These are phyloP conservation scores for Silybum marianum DNA, from an alignment of 129 eudicot species.

Conservation along the genomic window DNA sequence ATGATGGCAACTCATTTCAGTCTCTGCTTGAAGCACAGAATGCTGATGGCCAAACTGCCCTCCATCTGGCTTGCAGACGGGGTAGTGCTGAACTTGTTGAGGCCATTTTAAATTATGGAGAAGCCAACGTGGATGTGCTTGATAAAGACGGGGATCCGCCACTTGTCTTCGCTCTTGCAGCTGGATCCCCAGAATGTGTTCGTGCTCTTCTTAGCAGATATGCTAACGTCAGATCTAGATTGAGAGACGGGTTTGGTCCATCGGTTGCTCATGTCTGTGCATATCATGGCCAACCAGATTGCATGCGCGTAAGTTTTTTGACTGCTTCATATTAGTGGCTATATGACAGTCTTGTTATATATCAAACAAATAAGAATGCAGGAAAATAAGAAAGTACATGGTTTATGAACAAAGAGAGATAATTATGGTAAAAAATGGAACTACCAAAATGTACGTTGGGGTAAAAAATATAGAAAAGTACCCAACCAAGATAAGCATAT, in stretches of 20 bases:
- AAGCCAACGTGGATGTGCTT: slow-evolving; percentile 88
- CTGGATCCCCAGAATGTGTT: slow-evolving; percentile 99
- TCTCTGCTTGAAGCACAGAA: slow-evolving; percentile 89
- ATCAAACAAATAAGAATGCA: not conserved
- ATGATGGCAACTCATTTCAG: slow-evolving; percentile 43
- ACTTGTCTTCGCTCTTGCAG: slow-evolving; percentile 95
- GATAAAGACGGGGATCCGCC: slow-evolving; percentile 99
- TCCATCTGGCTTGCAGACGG: slow-evolving; percentile 96
- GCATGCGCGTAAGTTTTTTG: slow-evolving; percentile 85
- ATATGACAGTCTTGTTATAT: not conserved
- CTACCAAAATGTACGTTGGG: not conserved
- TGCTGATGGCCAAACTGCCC: slow-evolving; percentile 96
- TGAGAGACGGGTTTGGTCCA: slow-evolving; percentile 96
- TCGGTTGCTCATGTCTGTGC: slow-evolving; percentile 99
- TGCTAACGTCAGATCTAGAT: slow-evolving; percentile 88
- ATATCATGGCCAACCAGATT: slow-evolving; percentile 99
- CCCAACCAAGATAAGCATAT: not conserved
- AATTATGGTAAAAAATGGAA: not conserved
- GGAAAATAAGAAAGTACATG: not conserved
- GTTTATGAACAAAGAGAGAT: not conserved
- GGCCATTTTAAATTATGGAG: slow-evolving; percentile 69
- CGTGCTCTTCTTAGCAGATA: slow-evolving; percentile 78
- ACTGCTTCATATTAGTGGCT: not conserved
- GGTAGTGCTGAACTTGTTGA: slow-evolving; percentile 90
- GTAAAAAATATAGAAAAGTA: not conserved